phyloP scores from a whole-genome alignment of 2,329 filamentous ascomycete species.

The Phoma sp. region DNA sequence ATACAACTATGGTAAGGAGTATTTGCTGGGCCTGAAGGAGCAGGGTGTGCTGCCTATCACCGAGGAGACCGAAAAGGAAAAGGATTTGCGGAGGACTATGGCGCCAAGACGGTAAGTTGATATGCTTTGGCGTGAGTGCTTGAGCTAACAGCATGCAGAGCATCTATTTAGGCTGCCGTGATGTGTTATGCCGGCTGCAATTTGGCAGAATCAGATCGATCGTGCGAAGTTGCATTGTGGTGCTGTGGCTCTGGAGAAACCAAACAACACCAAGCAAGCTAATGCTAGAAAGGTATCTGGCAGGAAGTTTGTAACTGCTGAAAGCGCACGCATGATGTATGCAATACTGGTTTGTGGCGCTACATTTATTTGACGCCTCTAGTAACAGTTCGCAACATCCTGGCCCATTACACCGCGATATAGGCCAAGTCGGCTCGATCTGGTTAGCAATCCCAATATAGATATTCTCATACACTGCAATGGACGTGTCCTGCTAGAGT shows the following conservation, averaged over 20 bases:
- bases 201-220: too few species aligned
- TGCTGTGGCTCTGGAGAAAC: too few species aligned
- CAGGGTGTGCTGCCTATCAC: constrained; percentile 74
- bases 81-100: constrained; percentile 61
- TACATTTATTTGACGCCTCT: not conserved
- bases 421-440: not conserved
- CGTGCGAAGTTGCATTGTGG: too few species aligned
- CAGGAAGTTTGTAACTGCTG: not conserved
- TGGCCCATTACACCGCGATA: not conserved
- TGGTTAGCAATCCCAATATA: too few species aligned
- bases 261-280: not conserved
- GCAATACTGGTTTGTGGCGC: too few species aligned
- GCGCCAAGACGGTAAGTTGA: constrained; percentile 44
- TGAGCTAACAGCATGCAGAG: constrained; percentile 8
- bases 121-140: too few species aligned
- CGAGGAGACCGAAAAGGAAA: constrained; percentile 60
- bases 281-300: not conserved
- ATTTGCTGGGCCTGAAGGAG: constrained; percentile 76
- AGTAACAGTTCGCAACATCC: not conserved
- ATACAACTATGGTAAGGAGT: constrained; percentile 84
- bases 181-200: too few species aligned
- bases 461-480: too few species aligned
- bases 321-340: not conserved
- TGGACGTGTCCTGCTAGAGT: too few species aligned
- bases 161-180: constrained; percentile 12